Evolutionary conservation across 2,329 filamentous ascomycete genomes (phyloP).

Genomic region (Penicillium sp.): DNA sequence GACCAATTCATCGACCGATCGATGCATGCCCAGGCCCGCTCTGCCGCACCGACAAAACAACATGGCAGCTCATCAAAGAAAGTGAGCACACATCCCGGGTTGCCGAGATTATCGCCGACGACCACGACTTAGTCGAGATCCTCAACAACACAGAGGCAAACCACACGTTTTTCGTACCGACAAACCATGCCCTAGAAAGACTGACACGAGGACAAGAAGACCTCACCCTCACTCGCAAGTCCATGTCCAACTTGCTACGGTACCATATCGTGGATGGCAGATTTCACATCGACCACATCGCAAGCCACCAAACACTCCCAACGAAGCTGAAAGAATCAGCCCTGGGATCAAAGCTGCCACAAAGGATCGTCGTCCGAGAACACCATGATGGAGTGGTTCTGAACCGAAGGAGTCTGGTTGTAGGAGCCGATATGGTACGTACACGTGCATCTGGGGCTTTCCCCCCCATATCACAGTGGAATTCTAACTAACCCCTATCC

Average conservation of each 20-base stretch:
- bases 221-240: conserved; percentile 53
- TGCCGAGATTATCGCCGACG: conserved; percentile 69
- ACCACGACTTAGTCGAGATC: conserved; percentile 67
- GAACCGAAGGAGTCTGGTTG: conserved; percentile 73
- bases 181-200: conserved; percentile 66
- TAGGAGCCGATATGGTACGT: conserved; percentile 67
- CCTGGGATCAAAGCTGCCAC: conserved; percentile 62
- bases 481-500: conserved; percentile 35
- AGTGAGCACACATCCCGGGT: conserved; percentile 77
- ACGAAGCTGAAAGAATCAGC: conserved; percentile 60
- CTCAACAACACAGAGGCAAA: conserved; percentile 67
- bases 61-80: conserved; percentile 75
- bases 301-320: conserved; percentile 68
- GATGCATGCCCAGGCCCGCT: conserved; percentile 30
- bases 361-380: conserved; percentile 67
- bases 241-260: conserved; percentile 67
- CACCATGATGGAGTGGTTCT: conserved; percentile 64
- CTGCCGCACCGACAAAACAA: conserved; percentile 61
- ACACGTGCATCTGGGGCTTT: too few species aligned
- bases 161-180: conserved; percentile 78
- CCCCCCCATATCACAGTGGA: too few species aligned
- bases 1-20: not conserved
- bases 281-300: conserved; percentile 64
- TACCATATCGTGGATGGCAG: conserved; percentile 71
- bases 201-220: conserved; percentile 52